These are phyloP conservation scores for Lonicera japonica DNA, from an alignment of 129 eudicot species.

Conservation along the genomic window DNA sequence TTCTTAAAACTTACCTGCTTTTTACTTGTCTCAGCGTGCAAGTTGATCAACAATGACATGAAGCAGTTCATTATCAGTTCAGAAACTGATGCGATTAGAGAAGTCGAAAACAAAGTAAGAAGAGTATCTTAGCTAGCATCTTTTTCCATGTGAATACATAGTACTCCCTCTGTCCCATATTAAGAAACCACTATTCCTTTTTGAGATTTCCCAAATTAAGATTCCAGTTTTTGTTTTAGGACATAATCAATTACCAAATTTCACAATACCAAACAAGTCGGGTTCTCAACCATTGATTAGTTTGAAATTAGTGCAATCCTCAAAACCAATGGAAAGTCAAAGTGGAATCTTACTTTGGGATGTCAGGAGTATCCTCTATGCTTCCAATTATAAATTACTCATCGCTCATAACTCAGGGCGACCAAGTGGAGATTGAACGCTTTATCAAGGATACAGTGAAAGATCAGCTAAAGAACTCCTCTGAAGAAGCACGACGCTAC, in stretches of 20 bases:
- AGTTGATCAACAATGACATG: slow-evolving; percentile 82
- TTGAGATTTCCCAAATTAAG: no score
- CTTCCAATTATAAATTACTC: not conserved
- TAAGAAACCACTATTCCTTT: no score
- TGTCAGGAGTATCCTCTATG: not conserved
- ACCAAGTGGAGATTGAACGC: slow-evolving; percentile 95
- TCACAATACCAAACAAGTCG: no score
- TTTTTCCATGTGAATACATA: not conserved
- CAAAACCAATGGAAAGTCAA: no score
- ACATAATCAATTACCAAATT: no score
- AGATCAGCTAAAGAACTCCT: slow-evolving; percentile 60
- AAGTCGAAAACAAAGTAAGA: slow-evolving; percentile 78
- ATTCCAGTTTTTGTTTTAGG: no score
- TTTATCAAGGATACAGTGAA: slow-evolving; percentile 65
- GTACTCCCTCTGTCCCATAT: no score
- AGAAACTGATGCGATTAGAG: slow-evolving; percentile 93
- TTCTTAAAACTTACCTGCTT: not conserved
- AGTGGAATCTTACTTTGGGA: no score
- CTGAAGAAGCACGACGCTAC: slow-evolving; percentile 67
- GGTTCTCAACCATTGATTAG: no score
- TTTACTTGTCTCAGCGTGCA: slow-evolving; percentile 60
- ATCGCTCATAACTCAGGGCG: slow-evolving; percentile 50
- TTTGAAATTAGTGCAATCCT: no score
- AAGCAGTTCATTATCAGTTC: slow-evolving; percentile 92
- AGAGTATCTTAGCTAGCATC: slow-evolving; percentile 1